Base-by-base conservation (phyloP, 805 yeast species). In the Nakazawaea anatomiae region DNA sequence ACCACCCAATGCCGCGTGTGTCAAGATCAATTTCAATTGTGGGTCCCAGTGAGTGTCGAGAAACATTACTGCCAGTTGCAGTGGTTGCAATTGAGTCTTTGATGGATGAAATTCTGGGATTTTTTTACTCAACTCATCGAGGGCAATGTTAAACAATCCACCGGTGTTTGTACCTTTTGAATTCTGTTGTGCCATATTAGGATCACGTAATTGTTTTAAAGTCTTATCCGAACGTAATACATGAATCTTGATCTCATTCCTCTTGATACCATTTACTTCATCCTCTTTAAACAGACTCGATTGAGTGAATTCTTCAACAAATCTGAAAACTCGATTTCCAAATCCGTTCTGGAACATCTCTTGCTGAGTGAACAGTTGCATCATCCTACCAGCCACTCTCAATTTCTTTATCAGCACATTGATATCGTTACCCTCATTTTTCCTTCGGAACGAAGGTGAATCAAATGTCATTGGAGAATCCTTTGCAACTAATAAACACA, bases 1-100 rank as follows among this genome's bases (percentile, higher is more conserved):
- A 31, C 98, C 98, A 44, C 98, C 98, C 14, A 92, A 69, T 0
- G 98, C 98, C 2, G 97, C 97, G 68, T 94, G 98, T 2, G 89
- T 89, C 38, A 82, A 65, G 45, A 94, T 82, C 55, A 87, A 67
- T 18, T 80, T 72, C 34, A 69, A 66, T 41, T 68, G 59, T 2
- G 71, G 66, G 64, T 91, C 96, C 87, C 89, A 94, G 61, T 85
- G 90, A 1, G 95, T 76, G 67, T 94, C 99, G 57, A 90, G 64
- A 57, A 82, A 85, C 64, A 92, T 73, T 27, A 87, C 92, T 0
- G 98, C 97, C 27, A 94, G 95, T 59, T 87, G 88, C 2, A 76
- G 76, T 1, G 85, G 84, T 7, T 76, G 73, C 6, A 69, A 67
- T 6, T 31, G 34, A 2, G 68, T 55, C 4, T 57, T 38, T 9